A percentile compares a stretch with the other conserved stretches of the same genome.
These are phyloP conservation scores for Moniliella sp. DNA, from an alignment of 1,284 basidiomycete species.

Conservation along the genomic window DNA sequence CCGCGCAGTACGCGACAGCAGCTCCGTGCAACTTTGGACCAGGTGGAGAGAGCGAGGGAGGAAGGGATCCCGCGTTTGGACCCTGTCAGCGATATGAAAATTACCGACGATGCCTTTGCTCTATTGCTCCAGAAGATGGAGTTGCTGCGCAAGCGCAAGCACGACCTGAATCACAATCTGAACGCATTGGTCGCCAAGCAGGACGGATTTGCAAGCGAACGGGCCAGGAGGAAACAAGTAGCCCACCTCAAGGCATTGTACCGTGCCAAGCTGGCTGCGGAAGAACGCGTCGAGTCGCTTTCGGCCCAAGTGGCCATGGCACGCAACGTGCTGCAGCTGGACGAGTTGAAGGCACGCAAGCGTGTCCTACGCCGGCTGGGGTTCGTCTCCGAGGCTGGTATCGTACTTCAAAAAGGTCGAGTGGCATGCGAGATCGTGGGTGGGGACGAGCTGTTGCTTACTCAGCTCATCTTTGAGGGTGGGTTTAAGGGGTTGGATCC, in stretches of 20 bases:
- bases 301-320: conserved; percentile 85
- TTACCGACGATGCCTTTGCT: conserved; percentile 77
- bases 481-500: conserved; percentile 73
- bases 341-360: conserved; percentile 87
- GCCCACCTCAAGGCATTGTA: too few relatives aligned
- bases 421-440: conserved; percentile 96
- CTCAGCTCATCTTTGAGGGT: conserved; percentile 91
- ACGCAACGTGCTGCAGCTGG: conserved; percentile 77
- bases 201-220: too few relatives aligned
- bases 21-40: conserved; percentile 65
- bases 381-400: conserved; percentile 69
- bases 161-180: conserved; percentile 5
- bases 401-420: conserved; percentile 89
- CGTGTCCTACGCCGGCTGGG: conserved; percentile 74
- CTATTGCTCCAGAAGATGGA: conserved; percentile 40
- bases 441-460: conserved; percentile 83
- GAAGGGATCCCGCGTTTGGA: conserved; percentile 59
- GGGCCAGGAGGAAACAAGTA: too few relatives aligned
- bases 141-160: conserved; percentile 14
- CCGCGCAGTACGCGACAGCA: conserved; percentile 54
- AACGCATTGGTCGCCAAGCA: too few relatives aligned
- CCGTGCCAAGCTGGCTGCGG: conserved; percentile 49
- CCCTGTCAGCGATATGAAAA: conserved; percentile 83
- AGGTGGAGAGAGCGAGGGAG: conserved; percentile 72
- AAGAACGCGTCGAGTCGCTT: conserved; percentile 67